Conservation (phyloP, 1,284 basidiomycete genomes). For the Laetiporus sulphureus region DNA sequence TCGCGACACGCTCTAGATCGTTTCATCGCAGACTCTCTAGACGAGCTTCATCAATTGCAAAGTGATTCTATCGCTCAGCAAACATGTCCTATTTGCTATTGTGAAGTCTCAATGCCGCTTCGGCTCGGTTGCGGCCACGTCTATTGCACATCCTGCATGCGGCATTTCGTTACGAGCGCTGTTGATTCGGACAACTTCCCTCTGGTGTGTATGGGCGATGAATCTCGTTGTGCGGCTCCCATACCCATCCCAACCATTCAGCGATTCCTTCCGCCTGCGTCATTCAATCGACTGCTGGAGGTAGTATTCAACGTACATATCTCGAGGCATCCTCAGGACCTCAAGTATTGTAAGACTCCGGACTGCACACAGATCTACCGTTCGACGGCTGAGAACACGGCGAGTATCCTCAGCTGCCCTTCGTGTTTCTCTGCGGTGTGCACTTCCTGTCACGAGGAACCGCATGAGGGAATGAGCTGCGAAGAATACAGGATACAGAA, state of each 20-base stretch:
- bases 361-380: conserved; percentile 53
- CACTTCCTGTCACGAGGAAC: conserved; percentile 27
- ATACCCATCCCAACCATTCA: conserved; percentile 46
- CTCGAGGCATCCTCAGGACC: conserved; percentile 36
- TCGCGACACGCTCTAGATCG: conserved; percentile 35
- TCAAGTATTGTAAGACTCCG: conserved; percentile 49
- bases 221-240: conserved; percentile 36
- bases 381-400: conserved; percentile 17
- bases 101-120: conserved; percentile 36
- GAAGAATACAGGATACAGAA: conserved; percentile 34
- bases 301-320: conserved; percentile 38
- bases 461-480: conserved; percentile 47
- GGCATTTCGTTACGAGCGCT: conserved; percentile 42
- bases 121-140: conserved; percentile 43
- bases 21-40: conserved; percentile 35
- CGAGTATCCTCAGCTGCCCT: conserved; percentile 31
- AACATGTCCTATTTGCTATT: conserved; percentile 46
- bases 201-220: conserved; percentile 45
- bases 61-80: conserved; percentile 9
- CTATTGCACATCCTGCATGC: conserved; percentile 47
- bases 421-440: conserved; percentile 49
- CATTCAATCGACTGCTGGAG: conserved; percentile 40
- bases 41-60: conserved; percentile 3
- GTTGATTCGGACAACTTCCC: conserved; percentile 40
- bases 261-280: conserved; percentile 34